Evolutionary conservation across 2,329 filamentous ascomycete species (phyloP).

Genomic region (Decorospora gaudefroyi): DNA sequence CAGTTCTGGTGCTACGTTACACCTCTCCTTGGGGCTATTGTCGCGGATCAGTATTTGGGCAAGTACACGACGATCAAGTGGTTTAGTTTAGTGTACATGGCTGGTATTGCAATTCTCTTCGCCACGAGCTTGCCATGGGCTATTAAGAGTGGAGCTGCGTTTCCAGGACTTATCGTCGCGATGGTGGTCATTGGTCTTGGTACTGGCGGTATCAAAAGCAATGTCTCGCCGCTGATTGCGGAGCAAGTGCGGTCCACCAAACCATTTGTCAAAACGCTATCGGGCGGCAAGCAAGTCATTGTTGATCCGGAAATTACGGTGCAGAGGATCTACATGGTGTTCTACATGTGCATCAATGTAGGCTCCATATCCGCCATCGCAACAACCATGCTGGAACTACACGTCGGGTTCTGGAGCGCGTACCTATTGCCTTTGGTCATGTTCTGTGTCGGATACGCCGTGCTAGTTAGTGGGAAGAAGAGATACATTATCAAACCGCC

Average conservation of each 20-base stretch:
- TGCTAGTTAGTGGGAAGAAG: slow-evolving; percentile 49
- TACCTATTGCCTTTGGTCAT: slow-evolving; percentile 67
- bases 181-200: slow-evolving; percentile 73
- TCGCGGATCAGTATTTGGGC: slow-evolving; percentile 70
- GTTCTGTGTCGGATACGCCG: slow-evolving; percentile 66
- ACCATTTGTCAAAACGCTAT: slow-evolving; percentile 48
- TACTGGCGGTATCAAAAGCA: slow-evolving; percentile 81
- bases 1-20: slow-evolving; percentile 57
- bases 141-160: slow-evolving; percentile 62
- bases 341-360: slow-evolving; percentile 74
- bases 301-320: slow-evolving; percentile 54
- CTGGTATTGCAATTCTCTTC: slow-evolving; percentile 69
- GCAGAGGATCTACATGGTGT: slow-evolving; percentile 61
- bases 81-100: slow-evolving; percentile 65
- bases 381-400: slow-evolving; percentile 70
- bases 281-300: slow-evolving; percentile 49
- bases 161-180: slow-evolving; percentile 67
- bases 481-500: slow-evolving; percentile 46
- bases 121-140: slow-evolving; percentile 66
- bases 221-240: slow-evolving; percentile 62
- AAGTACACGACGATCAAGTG: slow-evolving; percentile 72
- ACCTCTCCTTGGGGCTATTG: slow-evolving; percentile 54
- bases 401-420: slow-evolving; percentile 72
- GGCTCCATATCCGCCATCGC: slow-evolving; percentile 70
- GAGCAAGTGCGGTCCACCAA: slow-evolving; percentile 54